Conservation (phyloP, 78 protist species). For the Emiliania huxleyi region DNA sequence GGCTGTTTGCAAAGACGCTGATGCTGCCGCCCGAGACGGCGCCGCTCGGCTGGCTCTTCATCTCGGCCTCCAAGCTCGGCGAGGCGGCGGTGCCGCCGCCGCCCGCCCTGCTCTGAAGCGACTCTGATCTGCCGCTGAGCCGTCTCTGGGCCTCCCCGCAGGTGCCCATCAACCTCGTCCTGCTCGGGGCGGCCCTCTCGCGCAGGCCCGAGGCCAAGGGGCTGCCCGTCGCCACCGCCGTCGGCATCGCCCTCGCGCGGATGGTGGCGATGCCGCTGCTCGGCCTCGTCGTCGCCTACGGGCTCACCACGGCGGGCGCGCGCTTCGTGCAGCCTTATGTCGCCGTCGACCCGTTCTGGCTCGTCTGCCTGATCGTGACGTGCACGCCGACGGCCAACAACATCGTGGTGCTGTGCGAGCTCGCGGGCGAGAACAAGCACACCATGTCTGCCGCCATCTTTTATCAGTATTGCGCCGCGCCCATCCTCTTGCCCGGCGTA, state of each 20-base stretch:
- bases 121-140: no score
- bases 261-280: background rate
- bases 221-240: background rate
- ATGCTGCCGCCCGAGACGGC: background rate
- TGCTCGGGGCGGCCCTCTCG: background rate
- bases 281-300: background rate
- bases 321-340: background rate
- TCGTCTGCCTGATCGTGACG: background rate
- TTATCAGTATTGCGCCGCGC: conserved; percentile 10
- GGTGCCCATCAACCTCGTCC: background rate
- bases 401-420: background rate
- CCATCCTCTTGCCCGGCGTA: background rate
- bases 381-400: conserved; percentile 39
- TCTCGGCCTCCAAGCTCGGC: background rate
- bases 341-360: background rate
- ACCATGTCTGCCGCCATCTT: background rate
- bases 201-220: background rate
- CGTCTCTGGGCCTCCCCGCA: no score
- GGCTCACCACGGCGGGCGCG: background rate
- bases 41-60: background rate
- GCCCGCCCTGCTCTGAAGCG: background rate
- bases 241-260: background rate
- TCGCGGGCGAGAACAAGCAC: background rate
- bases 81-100: conserved; percentile 4
- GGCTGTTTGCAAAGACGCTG: background rate